Evolutionary conservation across 441 rosid genomes (phyloP).

Genomic region (Isatis lusitanica): DNA sequence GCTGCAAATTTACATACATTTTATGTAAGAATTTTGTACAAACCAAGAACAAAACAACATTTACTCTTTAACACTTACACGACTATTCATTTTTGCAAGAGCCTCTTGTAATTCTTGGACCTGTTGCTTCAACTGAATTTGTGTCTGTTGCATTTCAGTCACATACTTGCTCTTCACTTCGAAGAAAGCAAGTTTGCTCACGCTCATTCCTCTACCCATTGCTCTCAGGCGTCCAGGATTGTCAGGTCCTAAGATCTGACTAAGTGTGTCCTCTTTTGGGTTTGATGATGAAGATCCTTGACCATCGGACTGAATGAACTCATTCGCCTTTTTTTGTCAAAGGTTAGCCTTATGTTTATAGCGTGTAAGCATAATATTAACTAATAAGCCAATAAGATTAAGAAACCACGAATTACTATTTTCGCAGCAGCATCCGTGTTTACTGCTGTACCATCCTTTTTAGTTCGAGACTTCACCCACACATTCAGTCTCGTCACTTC

Average conservation of each 20-base stretch:
- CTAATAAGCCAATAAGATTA: too few species aligned
- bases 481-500: not conserved
- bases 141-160: not conserved
- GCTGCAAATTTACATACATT: too few species aligned
- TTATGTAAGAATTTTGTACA: too few species aligned
- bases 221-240: not conserved
- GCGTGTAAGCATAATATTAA: too few species aligned
- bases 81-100: not conserved
- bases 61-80: too few species aligned
- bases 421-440: not conserved
- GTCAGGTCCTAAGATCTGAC: not conserved
- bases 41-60: too few species aligned
- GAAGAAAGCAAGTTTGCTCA: not conserved
- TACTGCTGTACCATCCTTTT: not conserved
- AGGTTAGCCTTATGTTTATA: too few species aligned
- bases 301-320: too few species aligned
- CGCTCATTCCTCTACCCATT: not conserved
- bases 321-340: too few species aligned
- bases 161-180: not conserved
- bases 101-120: not conserved
- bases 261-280: not conserved
- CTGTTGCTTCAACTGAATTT: not conserved
- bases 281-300: not conserved
- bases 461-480: not conserved
- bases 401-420: too few species aligned